These are phyloP conservation scores for Eustoma russellianum DNA, from an alignment of 257 asterid species.

Conservation along the genomic window DNA sequence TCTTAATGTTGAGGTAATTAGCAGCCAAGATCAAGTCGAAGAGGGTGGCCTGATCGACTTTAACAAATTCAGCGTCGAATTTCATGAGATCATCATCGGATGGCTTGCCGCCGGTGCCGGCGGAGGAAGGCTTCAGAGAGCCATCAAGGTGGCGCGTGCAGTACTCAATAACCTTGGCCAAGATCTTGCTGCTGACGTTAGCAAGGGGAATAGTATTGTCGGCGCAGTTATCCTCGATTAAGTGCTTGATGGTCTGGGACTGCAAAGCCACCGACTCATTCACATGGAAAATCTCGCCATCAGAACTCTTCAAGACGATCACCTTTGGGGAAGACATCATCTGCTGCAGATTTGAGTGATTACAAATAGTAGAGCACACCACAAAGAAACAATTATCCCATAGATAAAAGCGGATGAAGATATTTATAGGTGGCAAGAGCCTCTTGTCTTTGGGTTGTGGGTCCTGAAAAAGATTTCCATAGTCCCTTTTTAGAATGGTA, in stretches of 20 bases:
- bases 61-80: not conserved
- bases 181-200: not conserved
- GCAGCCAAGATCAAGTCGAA: not conserved
- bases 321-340: not conserved
- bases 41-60: not conserved
- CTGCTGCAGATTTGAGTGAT: no score
- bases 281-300: not conserved
- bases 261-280: not conserved
- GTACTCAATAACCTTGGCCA: not conserved
- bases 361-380: no score
- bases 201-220: not conserved
- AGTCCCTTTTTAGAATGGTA: no score
- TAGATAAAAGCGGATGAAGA: no score
- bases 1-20: not conserved
- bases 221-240: not conserved
- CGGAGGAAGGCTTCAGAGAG: not conserved
- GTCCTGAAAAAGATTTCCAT: no score
- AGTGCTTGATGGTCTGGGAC: not conserved
- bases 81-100: not conserved
- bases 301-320: not conserved
- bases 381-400: no score
- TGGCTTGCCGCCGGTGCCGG: not conserved
- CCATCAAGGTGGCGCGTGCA: not conserved
- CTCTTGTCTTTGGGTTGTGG: no score
- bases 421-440: no score